Evolutionary conservation across 1,284 basidiomycete species (phyloP), one percentile per base, ranked within the genome.

Genomic region (Cystobasidium slooffiae): DNA sequence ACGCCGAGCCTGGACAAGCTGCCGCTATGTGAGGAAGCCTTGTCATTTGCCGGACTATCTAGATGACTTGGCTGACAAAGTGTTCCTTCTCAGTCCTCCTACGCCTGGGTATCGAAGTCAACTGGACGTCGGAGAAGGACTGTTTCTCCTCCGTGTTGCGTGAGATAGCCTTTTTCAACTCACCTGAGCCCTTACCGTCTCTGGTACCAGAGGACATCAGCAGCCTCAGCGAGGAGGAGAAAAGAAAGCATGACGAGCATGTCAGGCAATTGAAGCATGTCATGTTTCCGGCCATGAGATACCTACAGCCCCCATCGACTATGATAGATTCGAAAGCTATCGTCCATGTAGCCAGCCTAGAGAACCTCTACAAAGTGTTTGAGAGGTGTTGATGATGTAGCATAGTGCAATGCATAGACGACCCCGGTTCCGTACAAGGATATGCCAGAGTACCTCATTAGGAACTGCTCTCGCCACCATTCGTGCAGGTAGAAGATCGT

Each of bases 141-240:
- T 99, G 96, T 81, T 98, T 99, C 80, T 86, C 88, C 20, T 87
- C 88, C 0, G 90, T 99, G 80, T 85, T 97, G 24, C 88, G 89
- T 41, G 96, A 99, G 83, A 84, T 99, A 0, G 94, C 93, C 0
- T 91, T 88, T 81, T 97, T 96, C 83, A 94, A 96, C 82, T 87
- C 89, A 0, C 92, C 93, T 0, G 85, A 88, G 49, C 86, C 86
- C 0, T 79, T 85, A 2, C 73, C 75, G 20, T 8, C 55, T 6
- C 49, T 24, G 41, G 20, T 53, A 6, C 47, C 9, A 12, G 47
- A 61, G n/a, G 64, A 65, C n/a, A 80, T 74, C 8, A 41, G 74
- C 24, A 53, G 62, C 24, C n/a, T 52, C 22, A 66, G 66, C 1
- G 65, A 58, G 22, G 68, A 74, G 3, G 59, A 67, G 18, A 72